Conservation (phyloP, 1,284 basidiomycete species). For the Trichosporon faecale region DNA sequence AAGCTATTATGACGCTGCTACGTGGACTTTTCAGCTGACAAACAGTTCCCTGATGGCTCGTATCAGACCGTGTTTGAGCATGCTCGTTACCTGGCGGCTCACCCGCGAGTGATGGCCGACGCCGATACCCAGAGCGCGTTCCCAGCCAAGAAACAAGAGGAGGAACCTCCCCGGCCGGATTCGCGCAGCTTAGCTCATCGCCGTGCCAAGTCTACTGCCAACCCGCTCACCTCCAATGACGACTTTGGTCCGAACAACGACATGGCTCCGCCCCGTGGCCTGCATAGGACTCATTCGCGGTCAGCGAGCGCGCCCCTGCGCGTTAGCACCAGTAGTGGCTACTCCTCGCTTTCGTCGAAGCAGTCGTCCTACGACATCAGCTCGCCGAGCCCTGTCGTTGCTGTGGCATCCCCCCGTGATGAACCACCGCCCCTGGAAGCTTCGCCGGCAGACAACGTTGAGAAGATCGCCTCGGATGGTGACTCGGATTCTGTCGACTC, state of each 20-base stretch:
- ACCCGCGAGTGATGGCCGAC: constrained; percentile 23
- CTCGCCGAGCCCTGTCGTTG: background rate
- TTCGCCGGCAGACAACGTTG: background rate
- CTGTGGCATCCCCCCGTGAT: background rate
- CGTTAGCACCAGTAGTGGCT: background rate
- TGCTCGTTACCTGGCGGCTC: constrained; percentile 28
- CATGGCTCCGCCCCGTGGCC: background rate
- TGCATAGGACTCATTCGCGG: constrained; percentile 30
- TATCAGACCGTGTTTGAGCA: constrained; percentile 38
- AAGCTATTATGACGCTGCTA: background rate
- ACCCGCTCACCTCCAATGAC: background rate
- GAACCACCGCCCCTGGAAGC: background rate
- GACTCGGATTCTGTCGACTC: constrained; percentile 20
- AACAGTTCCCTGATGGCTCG: constrained; percentile 48
- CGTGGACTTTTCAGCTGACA: constrained; percentile 20
- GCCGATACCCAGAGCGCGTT: constrained; percentile 15
- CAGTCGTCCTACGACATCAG: background rate
- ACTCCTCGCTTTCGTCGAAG: background rate
- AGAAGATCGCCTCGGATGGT: constrained; percentile 16
- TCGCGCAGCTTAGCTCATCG: constrained; percentile 19
- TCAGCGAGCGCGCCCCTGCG: constrained; percentile 39
- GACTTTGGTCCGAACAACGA: background rate
- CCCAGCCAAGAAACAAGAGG: background rate
- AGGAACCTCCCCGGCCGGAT: background rate
- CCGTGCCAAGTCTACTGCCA: constrained; percentile 34